These are phyloP conservation scores for Eucalyptus coolabah DNA, from an alignment of 345 rosid genomes.

Conservation along the genomic window DNA sequence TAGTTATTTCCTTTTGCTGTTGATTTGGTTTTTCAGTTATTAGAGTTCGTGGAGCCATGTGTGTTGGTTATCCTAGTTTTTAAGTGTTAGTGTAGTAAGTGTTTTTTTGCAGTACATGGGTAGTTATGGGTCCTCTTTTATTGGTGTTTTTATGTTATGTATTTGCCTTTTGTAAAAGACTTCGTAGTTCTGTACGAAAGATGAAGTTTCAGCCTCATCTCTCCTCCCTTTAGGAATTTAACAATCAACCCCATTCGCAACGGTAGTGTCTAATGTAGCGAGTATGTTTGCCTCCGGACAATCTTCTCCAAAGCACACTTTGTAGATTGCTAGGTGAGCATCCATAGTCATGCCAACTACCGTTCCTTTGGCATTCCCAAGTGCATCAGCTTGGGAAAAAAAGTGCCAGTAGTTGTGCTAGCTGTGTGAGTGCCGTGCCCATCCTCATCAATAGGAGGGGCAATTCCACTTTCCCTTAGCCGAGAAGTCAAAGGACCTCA, in stretches of 20 bases:
- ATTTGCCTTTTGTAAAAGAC: too few relatives aligned
- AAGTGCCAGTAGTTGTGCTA: slow-evolving; percentile 32
- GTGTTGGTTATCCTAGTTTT: too few relatives aligned
- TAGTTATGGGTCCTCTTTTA: too few relatives aligned
- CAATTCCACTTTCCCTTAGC: not conserved
- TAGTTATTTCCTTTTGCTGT: too few relatives aligned
- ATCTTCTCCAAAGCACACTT: slow-evolving; percentile 38
- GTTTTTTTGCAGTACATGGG: too few relatives aligned
- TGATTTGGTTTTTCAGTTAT: too few relatives aligned
- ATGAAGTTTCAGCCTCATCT: too few relatives aligned
- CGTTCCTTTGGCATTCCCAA: slow-evolving; percentile 30
- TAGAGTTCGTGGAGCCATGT: too few relatives aligned
- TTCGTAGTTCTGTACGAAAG: too few relatives aligned
- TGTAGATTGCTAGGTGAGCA: slow-evolving; percentile 48
- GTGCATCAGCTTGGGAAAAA: slow-evolving; percentile 11
- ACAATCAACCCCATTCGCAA: slow-evolving; percentile 28
- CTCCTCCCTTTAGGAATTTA: too few relatives aligned
- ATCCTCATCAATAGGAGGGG: slow-evolving; percentile 30
- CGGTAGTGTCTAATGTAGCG: slow-evolving; percentile 32
- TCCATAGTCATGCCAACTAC: slow-evolving; percentile 44
- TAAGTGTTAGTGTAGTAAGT: too few relatives aligned
- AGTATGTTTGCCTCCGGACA: slow-evolving; percentile 32
- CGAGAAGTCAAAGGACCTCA: slow-evolving; percentile 21
- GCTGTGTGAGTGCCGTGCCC: slow-evolving; percentile 57
- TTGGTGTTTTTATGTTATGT: too few relatives aligned